Base-by-base conservation (phyloP, 495 filamentous ascomycete species). In the Friedmanniomyces simplex region DNA sequence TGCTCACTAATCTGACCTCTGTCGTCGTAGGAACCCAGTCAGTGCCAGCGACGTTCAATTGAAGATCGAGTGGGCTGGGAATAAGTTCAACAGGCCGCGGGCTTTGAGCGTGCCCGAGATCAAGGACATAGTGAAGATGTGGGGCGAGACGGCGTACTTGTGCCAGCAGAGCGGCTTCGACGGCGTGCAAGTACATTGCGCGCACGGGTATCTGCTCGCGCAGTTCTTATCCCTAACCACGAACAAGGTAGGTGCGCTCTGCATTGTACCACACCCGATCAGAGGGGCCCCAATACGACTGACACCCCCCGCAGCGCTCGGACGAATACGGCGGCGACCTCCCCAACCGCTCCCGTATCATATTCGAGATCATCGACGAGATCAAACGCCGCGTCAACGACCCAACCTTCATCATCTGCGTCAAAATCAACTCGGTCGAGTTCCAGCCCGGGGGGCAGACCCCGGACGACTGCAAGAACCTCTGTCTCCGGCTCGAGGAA, bases 361-460 rank as follows among this genome's bases (percentile, higher is more conserved):
- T 68, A 32, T 49, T 69, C 47, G 67, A 71, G 50, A 55, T 71
- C 55, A 67, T 70, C 61, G 58, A 64, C 21, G 63, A 54, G 24
- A 52, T 61, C 58, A 51, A 55, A 30, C 50, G 42, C 21, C 56
- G 63, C 20, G 63, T 66, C 48, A 26, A 30, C 22, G 63, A 65
- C 37, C 54, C 61, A 16, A 37, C 18, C 16, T 85, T 86, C 71
- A 76, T 83, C 36, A 66, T 87, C 36, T 73, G 76, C 45, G 81
- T 84, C 65, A 86, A 86, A 69, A 67, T 86, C 61, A 86, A 86
- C 69, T 80, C 75, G 57, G 80, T 83, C 59, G 82, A 86, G 64
- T 85, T 85, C 68, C 80, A 87, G 62, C 72, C 76, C 16, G 67
- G 73, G 14, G 82, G 82, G 5, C 79, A 85, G 63, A 64, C 71